These are phyloP conservation scores for Monosporascus sp. DNA, from an alignment of 2,329 filamentous ascomycete genomes.

Conservation along the genomic window DNA sequence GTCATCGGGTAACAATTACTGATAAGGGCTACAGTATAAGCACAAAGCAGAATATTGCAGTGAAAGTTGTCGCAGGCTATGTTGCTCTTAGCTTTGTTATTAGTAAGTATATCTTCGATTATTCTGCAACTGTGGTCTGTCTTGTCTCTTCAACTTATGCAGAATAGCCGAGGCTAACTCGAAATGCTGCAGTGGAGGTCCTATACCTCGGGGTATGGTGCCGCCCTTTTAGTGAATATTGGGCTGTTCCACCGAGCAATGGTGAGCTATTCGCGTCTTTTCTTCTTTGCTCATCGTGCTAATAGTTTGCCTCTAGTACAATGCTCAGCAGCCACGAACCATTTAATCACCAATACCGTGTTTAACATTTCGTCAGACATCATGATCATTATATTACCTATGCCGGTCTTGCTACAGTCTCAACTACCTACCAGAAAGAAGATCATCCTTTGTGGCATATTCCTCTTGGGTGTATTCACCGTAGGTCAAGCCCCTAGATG, in stretches of 20 bases:
- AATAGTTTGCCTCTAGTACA: slow-evolving; percentile 34
- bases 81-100: slow-evolving; percentile 41
- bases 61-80: slow-evolving; percentile 46
- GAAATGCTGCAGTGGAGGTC: slow-evolving; percentile 33
- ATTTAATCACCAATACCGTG: slow-evolving; percentile 52
- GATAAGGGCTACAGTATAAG: slow-evolving; percentile 30
- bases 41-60: slow-evolving; percentile 39
- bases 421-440: slow-evolving; percentile 48
- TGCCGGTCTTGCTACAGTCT: slow-evolving; percentile 47
- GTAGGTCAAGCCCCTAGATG: slow-evolving; percentile 23
- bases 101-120: slow-evolving; percentile 14
- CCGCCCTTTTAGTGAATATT: slow-evolving; percentile 50
- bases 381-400: slow-evolving; percentile 53
- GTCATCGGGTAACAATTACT: not conserved
- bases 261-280: slow-evolving; percentile 27
- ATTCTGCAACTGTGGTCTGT: not conserved
- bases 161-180: not conserved
- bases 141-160: not conserved
- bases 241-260: slow-evolving; percentile 49
- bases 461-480: slow-evolving; percentile 42
- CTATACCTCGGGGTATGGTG: slow-evolving; percentile 49
- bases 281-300: slow-evolving; percentile 1
- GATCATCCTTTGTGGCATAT: slow-evolving; percentile 41
- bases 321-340: slow-evolving; percentile 52
- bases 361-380: slow-evolving; percentile 58